Base-by-base conservation (phyloP, 257 asterid genomes). In the Nicotiana paniculata region DNA sequence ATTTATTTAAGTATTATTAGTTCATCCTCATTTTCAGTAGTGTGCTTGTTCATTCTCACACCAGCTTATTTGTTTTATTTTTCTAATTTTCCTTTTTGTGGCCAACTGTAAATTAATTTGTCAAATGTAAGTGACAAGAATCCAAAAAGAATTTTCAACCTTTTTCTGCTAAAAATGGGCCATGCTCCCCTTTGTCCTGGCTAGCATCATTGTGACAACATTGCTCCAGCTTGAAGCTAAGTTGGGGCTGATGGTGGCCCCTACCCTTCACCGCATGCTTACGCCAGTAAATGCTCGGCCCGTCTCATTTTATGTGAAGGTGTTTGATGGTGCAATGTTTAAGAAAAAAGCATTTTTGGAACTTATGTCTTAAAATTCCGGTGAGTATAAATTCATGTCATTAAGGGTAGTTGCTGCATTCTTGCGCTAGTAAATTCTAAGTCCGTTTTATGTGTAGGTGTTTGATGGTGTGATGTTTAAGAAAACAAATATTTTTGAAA, bases 151-250 rank as follows among this genome's bases (percentile, higher is more conserved):
- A 51, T 26, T 74, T 53, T 75, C 46, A 51, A 28, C 63, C 10
- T 75, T 67, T 46, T 48, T 51, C 63, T 51, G 43, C 46, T 26
- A 75, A 75, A 21, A 51, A 51, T 48, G 80, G 46, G 61, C 24
- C 79, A 26, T 1, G 16, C 17, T 1, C 21, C 21, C 12, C 39
- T 72, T 72, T 74, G 37, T 74, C 43, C 62, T 74, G 62, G 79
- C 79, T 24, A 48, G 43, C 62, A 75, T 75, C 63, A 75, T 51
- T 48, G 28, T 75, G 46, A 75, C 80, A 75, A 75, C 63, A 75
- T 75, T 51, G 63, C 63, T 75, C 80, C 80, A 75, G 46, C 63
- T 75, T 75, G 80, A 48, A 75, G 80, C 53, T 51, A 51, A 26
- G 63, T 75, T 75, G 16, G 79, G 9, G 77, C 32, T 21, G 61